These are phyloP conservation scores for Parietaria judaica DNA, from an alignment of 306 rosid species.

Conservation along the genomic window DNA sequence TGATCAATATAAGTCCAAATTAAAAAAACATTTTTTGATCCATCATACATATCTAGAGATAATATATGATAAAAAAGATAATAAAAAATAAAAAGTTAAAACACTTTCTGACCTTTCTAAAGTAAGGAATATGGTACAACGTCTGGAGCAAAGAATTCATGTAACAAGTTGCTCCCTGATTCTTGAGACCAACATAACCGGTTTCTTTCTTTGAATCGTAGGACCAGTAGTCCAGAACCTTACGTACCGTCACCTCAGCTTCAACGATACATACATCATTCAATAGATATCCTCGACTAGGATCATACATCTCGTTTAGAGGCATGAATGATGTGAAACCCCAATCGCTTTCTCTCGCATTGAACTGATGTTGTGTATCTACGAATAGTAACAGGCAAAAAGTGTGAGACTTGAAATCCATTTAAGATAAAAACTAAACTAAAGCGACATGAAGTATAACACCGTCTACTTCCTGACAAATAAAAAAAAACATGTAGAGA, in stretches of 20 bases:
- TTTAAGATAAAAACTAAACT: too few species aligned
- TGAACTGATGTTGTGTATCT: constrained; percentile 88
- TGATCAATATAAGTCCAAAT: constrained; percentile 24
- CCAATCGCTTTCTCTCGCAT: constrained; percentile 89
- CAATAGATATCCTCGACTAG: constrained; percentile 65
- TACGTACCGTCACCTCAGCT: constrained; percentile 85
- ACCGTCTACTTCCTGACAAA: too few species aligned
- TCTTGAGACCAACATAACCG: constrained; percentile 88
- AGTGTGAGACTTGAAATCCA: not conserved
- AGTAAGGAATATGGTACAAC: constrained; percentile 82
- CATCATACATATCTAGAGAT: not conserved
- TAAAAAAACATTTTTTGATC: constrained; percentile 18
- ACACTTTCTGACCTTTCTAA: constrained; percentile 59
- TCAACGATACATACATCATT: constrained; percentile 67
- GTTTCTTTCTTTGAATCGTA: constrained; percentile 92
- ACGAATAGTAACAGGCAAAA: constrained; percentile 21
- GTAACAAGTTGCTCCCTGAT: constrained; percentile 98
- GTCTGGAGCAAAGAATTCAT: constrained; percentile 97
- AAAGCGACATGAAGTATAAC: too few species aligned
- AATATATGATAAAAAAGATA: not conserved
- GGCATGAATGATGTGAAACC: constrained; percentile 90
- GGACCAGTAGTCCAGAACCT: constrained; percentile 73
- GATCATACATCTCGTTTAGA: constrained; percentile 70
- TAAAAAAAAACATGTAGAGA: too few species aligned
- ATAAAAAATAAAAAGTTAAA: constrained; percentile 3